Evolutionary conservation across 164 flowering plant genomes (phyloP).

Genomic region (Sedum album): DNA sequence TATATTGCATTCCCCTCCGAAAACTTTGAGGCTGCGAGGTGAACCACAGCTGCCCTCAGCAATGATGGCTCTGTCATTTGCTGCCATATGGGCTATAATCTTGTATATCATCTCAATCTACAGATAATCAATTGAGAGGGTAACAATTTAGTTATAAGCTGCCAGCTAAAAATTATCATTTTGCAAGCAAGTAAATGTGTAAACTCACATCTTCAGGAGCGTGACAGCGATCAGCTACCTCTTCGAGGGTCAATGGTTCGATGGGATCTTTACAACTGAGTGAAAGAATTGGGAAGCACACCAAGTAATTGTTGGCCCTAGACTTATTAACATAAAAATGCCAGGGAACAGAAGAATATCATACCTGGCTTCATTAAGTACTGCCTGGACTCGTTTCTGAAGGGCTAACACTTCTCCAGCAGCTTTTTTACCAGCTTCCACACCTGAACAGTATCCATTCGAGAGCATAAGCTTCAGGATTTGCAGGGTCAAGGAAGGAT

Average conservation of each 20-base stretch:
- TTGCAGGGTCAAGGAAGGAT: background rate
- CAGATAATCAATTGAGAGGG: background rate
- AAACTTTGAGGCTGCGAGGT: slow-evolving; percentile 81
- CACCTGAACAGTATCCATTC: slow-evolving; percentile 38
- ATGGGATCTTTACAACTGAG: slow-evolving; percentile 82
- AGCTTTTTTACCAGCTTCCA: slow-evolving; percentile 98
- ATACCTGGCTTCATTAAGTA: slow-evolving; percentile 90
- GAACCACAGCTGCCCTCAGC: slow-evolving; percentile 87
- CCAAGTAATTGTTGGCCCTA: background rate
- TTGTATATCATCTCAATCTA: slow-evolving; percentile 18
- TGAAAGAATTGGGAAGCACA: background rate
- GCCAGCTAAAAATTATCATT: background rate
- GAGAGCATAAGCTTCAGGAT: background rate
- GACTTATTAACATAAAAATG: background rate
- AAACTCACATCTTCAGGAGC: slow-evolving; percentile 62
- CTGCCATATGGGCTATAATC: slow-evolving; percentile 88
- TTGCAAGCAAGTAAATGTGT: background rate
- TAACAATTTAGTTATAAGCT: background rate
- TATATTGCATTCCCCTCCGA: slow-evolving; percentile 73
- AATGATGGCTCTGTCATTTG: slow-evolving; percentile 82
- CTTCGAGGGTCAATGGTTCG: slow-evolving; percentile 81
- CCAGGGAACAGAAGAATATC: background rate
- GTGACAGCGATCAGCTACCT: slow-evolving; percentile 91
- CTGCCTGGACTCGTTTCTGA: slow-evolving; percentile 83
- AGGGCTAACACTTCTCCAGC: slow-evolving; percentile 95